Base-by-base conservation (phyloP, 768 basidiomycete species). In the Mycena belliarum region DNA sequence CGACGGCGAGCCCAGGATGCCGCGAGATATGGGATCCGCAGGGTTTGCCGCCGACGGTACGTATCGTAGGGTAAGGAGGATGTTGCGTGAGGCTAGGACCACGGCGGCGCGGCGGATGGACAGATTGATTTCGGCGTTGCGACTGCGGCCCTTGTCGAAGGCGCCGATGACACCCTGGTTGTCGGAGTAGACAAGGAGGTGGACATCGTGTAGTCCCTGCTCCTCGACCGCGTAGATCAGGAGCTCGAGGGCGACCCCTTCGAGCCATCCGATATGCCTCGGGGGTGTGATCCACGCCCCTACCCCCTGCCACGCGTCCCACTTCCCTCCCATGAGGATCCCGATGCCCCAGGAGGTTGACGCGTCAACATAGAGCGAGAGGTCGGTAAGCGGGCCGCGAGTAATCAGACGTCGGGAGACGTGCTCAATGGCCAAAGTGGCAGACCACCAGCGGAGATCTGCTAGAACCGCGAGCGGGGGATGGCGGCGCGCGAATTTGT, bases 291-390 rank as follows among this genome's bases (percentile, higher is more conserved):
- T 57, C 67, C 69, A 69, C 16, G 42, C 43, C 2, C 23, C 26
- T 3, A 8, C 18, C 0, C 63, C 47, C n/a, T 49, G 33, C 43
- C 54, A 67, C 14, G 61, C 60, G 16, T 55, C 55, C 68, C 68
- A 71, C 3, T 24, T 32, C 0, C 37, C 47, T 15, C 54, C 56
- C 24, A 66, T 42, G 11, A 59, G 24, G 14, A 71, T 42, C 0
- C 70, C 70, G 23, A 70, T 68, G 24, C 70, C 70, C 57, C 60
- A 70, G 12, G 56, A 49, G 0, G 64, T 68, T 3, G 68, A 69
- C 11, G 70, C 66, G 41, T 68, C 68, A 12, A 41, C 41, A 21
- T 7, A 43, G n/a, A 52, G n/a, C 3, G 18, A n/a, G 3, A 37
- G n/a, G 20, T 47, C 45, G 3, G 10, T 2, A 3, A 24, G 64